Evolutionary conservation across 306 rosid species (phyloP).

Genomic region (Alnus glutinosa): DNA sequence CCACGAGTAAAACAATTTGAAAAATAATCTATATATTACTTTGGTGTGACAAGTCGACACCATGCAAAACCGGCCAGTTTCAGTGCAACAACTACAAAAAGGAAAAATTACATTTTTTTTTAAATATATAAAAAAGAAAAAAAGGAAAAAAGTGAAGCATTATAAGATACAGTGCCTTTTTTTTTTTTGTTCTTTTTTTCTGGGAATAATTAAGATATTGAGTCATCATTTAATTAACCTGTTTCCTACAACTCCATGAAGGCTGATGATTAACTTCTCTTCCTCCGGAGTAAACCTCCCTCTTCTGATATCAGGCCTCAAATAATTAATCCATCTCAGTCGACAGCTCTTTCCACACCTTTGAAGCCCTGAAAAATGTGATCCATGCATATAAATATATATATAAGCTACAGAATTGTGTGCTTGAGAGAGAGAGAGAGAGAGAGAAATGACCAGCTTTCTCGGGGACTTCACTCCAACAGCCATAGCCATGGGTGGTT

Average conservation of each 20-base stretch:
- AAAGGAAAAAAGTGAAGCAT: neutral
- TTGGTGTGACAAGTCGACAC: neutral
- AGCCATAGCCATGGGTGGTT: conserved; percentile 92
- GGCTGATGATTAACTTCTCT: conserved; percentile 91
- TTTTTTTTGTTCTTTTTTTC: too few relatives aligned
- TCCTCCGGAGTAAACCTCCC: conserved; percentile 95
- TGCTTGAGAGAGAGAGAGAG: neutral
- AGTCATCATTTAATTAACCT: conserved; percentile 43
- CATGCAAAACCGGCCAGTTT: neutral
- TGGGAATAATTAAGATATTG: too few relatives aligned
- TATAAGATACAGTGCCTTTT: too few relatives aligned
- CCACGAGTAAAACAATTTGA: neutral
- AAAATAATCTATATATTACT: too few relatives aligned
- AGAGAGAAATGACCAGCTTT: conserved; percentile 65
- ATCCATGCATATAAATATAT: neutral
- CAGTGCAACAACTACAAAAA: neutral
- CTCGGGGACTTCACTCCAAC: conserved; percentile 99
- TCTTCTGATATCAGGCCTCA: conserved; percentile 97
- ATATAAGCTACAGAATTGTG: too few relatives aligned
- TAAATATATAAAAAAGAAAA: neutral
- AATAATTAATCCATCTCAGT: conserved; percentile 94
- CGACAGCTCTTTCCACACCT: conserved; percentile 98
- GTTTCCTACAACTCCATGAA: conserved; percentile 96
- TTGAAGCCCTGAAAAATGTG: conserved; percentile 69
- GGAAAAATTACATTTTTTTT: neutral